Evolutionary conservation across 1,284 basidiomycete genomes (phyloP).

Genomic region (Chalciporus sp.): DNA sequence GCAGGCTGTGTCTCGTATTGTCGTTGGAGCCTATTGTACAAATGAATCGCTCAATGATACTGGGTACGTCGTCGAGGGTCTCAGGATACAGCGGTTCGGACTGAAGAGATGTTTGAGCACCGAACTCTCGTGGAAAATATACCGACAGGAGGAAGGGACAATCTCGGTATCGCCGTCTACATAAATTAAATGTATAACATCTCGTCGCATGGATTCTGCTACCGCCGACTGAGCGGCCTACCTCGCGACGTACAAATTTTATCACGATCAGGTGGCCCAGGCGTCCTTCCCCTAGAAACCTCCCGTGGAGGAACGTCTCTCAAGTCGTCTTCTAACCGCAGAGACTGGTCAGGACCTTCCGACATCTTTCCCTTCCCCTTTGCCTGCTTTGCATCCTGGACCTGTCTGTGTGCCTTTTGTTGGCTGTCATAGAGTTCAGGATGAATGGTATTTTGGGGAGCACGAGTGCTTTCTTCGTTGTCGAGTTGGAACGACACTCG

Average conservation of each 20-base stretch:
- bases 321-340: slow-evolving; percentile 17
- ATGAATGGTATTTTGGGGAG: slow-evolving; percentile 9
- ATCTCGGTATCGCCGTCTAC: slow-evolving; percentile 9
- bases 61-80: slow-evolving; percentile 16
- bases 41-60: not conserved
- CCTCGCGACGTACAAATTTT: slow-evolving; percentile 21
- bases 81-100: slow-evolving; percentile 10
- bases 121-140: not conserved
- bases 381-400: slow-evolving; percentile 15
- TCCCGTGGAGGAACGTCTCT: slow-evolving; percentile 11
- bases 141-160: slow-evolving; percentile 2
- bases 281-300: slow-evolving; percentile 28
- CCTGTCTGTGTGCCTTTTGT: slow-evolving; percentile 13
- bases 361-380: slow-evolving; percentile 16
- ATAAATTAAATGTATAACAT: slow-evolving; percentile 9
- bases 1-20: no score
- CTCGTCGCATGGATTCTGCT: slow-evolving; percentile 10
- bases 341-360: slow-evolving; percentile 3
- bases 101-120: slow-evolving; percentile 10
- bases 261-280: slow-evolving; percentile 25
- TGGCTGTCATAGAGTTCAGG: slow-evolving; percentile 6
- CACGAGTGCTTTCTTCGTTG: slow-evolving; percentile 7
- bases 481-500: slow-evolving; percentile 34
- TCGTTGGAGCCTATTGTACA: no score
- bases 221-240: slow-evolving; percentile 28